Evolutionary conservation across 2,329 filamentous ascomycete genomes (phyloP), one percentile per base, ranked within the genome.

Genomic region (Tolypocladium album): DNA sequence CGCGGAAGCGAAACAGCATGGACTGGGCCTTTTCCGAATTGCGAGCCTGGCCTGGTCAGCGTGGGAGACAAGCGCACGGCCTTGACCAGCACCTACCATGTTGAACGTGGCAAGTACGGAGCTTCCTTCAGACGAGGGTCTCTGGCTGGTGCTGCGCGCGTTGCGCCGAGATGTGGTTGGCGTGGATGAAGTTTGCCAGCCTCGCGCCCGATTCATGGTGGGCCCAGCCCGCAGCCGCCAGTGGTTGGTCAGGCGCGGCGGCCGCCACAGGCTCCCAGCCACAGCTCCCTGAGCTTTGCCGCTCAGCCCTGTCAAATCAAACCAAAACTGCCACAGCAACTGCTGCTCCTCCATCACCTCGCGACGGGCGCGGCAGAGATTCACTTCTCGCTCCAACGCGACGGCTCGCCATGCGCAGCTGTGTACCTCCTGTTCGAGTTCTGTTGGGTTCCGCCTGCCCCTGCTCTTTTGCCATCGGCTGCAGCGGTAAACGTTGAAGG

Each of bases 1-100:
- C 94, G 74, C 94, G 91, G 82, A 99, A 99, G 82, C 94, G 93
- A 80, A 97, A 99, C 75, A 99, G 93, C 93, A 99, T 99, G 56
- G 92, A 97, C 81, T 99, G 94, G 70, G 94, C 93, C 76, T 97
- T 99, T 83, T 97, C 93, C 55, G 90, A 93, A 76, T 97, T 97
- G 72, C 93, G 93, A 71, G 93, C 92, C 93, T 92, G 45, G 8
- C n/a, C 20, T 5, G 2, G 50, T 43, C 13, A 45, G 47, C 24
- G 17, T 0, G 27, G 17, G 45, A 15, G 12, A 3, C 20, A 20
- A 0, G 31, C 5, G 2, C 1, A 20, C 31, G 1, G 2, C 13
- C 9, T 9, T 9, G 15, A 24, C 8, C 31, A 3, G n/a, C 17
- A 38, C 53, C 24, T 17, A 60, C 58, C 58, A 60, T 60, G 7